Base-by-base conservation (phyloP, 176 grass and related monocot genomes). In the Chrysopogon serrulatus region DNA sequence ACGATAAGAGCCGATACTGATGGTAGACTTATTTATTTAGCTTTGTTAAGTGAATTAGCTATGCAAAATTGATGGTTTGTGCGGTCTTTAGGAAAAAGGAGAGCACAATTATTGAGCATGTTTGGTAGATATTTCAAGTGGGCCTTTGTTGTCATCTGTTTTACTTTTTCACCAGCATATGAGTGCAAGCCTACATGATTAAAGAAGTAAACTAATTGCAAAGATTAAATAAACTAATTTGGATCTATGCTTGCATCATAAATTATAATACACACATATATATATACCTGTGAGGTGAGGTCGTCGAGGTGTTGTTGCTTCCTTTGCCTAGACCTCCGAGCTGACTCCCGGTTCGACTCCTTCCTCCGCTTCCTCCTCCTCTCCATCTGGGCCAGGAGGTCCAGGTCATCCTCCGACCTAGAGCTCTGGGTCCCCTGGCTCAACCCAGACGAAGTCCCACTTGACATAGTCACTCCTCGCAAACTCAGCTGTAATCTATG, bases 291-390 rank as follows among this genome's bases (percentile, higher is more conserved):
- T 0, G 85, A 59, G 36, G 61, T 88, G 62, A 98, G 93, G 31
- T 94, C 91, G 33, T 93, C 93, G 40, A 95, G 77, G 57, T 92
- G 91, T 43, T 90, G 79, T 18, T 95, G 91, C 81, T 98, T 98
- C 42, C 91, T 77, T 87, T 90, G 47, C 79, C 96, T 84, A 6
- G 93, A 93, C 49, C 96, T 83, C 24, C 89, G 77, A 10, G 96
- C 96, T 0, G 96, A 98, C 62, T 95, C 96, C n/a, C 96, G 80
- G 85, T 98, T 98, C 4, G 96, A 98, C 42, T 91, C 85, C 89
- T 92, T 95, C 79, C 96, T 82, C 54, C 87, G 66, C 85, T 85
- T 82, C 87, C 88, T 93, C 79, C 82, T 85, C 27, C 76, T 86
- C 77, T 90, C 91, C 76, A 90, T 84, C 72, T 74, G 78, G 1